Conservation (phyloP, 371 early-diverging fungal genomes). For the Dinochytrium kinnereticum region DNA sequence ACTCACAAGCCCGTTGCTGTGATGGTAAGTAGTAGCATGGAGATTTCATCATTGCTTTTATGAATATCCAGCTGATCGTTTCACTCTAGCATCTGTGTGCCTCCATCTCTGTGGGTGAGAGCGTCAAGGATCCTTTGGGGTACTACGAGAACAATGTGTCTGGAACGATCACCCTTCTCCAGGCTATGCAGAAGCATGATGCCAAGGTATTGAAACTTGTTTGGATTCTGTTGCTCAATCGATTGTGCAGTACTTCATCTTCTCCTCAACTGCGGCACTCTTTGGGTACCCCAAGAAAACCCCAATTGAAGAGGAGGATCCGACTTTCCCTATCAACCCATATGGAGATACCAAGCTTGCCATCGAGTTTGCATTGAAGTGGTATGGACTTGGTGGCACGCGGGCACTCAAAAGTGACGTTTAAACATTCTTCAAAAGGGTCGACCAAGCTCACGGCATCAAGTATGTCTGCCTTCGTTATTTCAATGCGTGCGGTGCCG, state of each 20-base stretch:
- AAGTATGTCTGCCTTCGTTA: constrained; percentile 57
- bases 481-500: constrained; percentile 65
- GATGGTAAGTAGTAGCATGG: constrained; percentile 36
- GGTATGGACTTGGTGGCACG: too few relatives aligned
- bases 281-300: constrained; percentile 54
- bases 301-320: constrained; percentile 53
- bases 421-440: too few relatives aligned
- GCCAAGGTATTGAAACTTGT: constrained; percentile 37
- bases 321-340: constrained; percentile 53
- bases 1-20: constrained; percentile 56
- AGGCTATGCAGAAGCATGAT: constrained; percentile 52
- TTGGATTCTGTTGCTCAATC: neutral
- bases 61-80: neutral
- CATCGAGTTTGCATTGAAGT: constrained; percentile 54
- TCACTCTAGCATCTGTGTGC: constrained; percentile 53
- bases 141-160: constrained; percentile 64
- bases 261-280: constrained; percentile 62
- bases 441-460: constrained; percentile 51
- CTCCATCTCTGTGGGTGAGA: constrained; percentile 56
- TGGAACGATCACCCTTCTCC: constrained; percentile 55
- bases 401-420: too few relatives aligned
- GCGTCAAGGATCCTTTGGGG: constrained; percentile 49
- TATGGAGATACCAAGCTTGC: constrained; percentile 63
- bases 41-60: neutral
- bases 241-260: constrained; percentile 53